Conservation (phyloP, 495 filamentous ascomycete genomes). For the Aspergillus steynii region DNA sequence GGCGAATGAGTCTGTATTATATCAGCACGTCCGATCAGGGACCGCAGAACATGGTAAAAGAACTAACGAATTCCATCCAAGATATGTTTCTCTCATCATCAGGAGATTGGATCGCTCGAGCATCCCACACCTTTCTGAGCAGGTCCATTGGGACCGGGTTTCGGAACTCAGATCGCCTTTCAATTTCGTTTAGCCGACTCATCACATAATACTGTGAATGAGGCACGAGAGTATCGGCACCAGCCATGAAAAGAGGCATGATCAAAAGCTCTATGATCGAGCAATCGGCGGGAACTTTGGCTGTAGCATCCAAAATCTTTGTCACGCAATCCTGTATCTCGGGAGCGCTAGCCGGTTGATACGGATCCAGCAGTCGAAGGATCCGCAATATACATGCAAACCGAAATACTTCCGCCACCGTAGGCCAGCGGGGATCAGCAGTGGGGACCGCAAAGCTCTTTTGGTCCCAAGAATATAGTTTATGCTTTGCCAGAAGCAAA, state of each 20-base stretch:
- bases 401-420: slow-evolving; percentile 33
- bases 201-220: slow-evolving; percentile 39
- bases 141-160: slow-evolving; percentile 27
- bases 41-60: neutral
- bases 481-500: slow-evolving; percentile 21
- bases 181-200: slow-evolving; percentile 29
- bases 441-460: slow-evolving; percentile 28
- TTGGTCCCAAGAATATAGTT: slow-evolving; percentile 32
- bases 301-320: slow-evolving; percentile 32
- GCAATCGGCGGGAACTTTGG: slow-evolving; percentile 29
- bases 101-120: slow-evolving; percentile 24
- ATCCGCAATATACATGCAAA: slow-evolving; percentile 39
- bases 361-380: slow-evolving; percentile 31
- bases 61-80: slow-evolving; percentile 41
- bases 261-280: slow-evolving; percentile 33
- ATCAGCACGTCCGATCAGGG: slow-evolving; percentile 1
- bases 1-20: slow-evolving; percentile 19
- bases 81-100: slow-evolving; percentile 32
- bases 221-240: slow-evolving; percentile 32
- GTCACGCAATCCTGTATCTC: slow-evolving; percentile 35
- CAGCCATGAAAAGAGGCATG: slow-evolving; percentile 40
- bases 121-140: slow-evolving; percentile 37
- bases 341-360: slow-evolving; percentile 22
- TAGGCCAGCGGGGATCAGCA: slow-evolving; percentile 30
- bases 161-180: slow-evolving; percentile 33